These are phyloP conservation scores for Russula griseocarnosa DNA, from an alignment of 768 basidiomycete species.

Conservation along the genomic window DNA sequence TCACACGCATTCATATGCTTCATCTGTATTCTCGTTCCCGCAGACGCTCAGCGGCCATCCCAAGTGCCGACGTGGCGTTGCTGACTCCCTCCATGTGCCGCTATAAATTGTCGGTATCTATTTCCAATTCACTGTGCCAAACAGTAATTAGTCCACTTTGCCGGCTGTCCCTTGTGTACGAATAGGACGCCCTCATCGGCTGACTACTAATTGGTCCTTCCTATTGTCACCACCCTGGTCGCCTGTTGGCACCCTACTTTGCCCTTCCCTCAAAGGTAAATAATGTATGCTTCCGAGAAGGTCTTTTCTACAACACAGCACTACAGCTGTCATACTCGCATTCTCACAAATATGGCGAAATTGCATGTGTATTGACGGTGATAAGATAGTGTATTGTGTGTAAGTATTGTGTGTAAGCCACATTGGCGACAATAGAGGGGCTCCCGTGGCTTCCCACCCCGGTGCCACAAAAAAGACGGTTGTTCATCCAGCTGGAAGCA, in stretches of 20 bases:
- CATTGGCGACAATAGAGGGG: neutral
- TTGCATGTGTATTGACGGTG: neutral
- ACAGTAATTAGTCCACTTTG: neutral
- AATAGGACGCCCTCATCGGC: neutral
- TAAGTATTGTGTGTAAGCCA: no score
- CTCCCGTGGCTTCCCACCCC: neutral
- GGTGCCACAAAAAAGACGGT: neutral
- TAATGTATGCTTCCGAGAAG: neutral
- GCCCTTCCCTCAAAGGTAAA: neutral
- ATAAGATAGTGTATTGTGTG: neutral
- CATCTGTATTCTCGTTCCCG: neutral
- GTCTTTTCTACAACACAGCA: neutral
- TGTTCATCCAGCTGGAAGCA: neutral
- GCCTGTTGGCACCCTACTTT: neutral
- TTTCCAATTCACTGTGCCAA: neutral
- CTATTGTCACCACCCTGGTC: neutral
- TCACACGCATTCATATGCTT: neutral
- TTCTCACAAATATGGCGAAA: neutral
- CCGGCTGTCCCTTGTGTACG: neutral
- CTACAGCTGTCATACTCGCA: neutral
- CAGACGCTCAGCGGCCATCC: neutral
- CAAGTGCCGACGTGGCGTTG: neutral
- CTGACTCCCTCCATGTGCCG: neutral
- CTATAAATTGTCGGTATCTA: conserved; percentile 1
- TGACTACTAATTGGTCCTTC: neutral